Percentiles rank a stretch among this genome's conserved stretches.
phyloP scores from a whole-genome alignment of 495 filamentous ascomycete species.

The Lophiostoma macrostomum region DNA sequence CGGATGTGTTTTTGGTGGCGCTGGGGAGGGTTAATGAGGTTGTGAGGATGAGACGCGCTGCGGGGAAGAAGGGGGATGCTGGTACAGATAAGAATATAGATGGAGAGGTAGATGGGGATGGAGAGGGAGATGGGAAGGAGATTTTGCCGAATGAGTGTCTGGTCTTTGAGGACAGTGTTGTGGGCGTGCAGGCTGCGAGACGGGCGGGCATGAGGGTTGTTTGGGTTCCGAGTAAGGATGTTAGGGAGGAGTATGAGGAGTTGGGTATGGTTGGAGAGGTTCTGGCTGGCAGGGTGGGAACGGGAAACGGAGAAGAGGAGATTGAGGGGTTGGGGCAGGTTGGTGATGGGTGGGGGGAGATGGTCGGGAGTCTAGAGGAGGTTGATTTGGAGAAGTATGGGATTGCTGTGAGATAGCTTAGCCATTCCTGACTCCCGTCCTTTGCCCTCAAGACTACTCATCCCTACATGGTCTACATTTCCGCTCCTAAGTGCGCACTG shows the following conservation, averaged over 20 bases:
- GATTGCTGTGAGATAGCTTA: no score
- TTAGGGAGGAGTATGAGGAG: conserved; percentile 35
- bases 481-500: no score
- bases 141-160: conserved; percentile 44
- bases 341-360: conserved; percentile 45
- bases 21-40: conserved; percentile 39
- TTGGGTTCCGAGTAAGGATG: conserved; percentile 44
- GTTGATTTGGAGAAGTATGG: no score
- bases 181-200: conserved; percentile 46
- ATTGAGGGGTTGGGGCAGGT: neutral
- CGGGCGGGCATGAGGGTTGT: conserved; percentile 47
- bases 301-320: conserved; percentile 28
- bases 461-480: no score
- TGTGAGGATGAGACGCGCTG: conserved; percentile 10
- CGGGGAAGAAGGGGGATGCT: conserved; percentile 11
- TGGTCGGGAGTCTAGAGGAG: conserved; percentile 36
- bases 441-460: no score
- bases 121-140: conserved; percentile 26
- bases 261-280: conserved; percentile 35
- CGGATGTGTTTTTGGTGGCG: conserved; percentile 44
- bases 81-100: conserved; percentile 21
- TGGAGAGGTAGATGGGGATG: no score
- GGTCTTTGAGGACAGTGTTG: conserved; percentile 48
- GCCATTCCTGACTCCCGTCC: no score
- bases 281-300: conserved; percentile 25